Percentiles rank a stretch among this genome's conserved stretches.
These are phyloP conservation scores for Chlamydomonas schloesseri DNA, from an alignment of 139 green algal genomes.

Conservation along the genomic window DNA sequence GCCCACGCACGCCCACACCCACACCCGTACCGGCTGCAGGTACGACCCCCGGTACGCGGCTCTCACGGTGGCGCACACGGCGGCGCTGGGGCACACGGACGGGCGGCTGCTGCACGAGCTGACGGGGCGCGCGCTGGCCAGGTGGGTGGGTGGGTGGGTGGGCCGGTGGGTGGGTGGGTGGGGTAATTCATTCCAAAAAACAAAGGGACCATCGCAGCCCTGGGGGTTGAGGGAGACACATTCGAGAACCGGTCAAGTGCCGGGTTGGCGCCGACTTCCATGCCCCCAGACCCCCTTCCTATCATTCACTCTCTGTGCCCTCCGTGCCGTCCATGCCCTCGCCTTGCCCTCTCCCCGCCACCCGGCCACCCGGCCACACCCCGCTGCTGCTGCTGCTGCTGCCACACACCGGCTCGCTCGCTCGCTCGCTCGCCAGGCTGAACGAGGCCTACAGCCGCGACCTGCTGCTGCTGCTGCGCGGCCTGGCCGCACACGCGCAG, in stretches of 20 bases:
- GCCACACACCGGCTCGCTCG: not conserved
- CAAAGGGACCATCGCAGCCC: no score
- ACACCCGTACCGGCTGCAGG: not conserved
- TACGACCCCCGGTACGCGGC: conserved; percentile 36
- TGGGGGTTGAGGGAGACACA: not conserved
- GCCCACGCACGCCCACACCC: not conserved
- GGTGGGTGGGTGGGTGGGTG: not conserved
- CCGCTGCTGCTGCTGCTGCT: no score
- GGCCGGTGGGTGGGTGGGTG: not conserved
- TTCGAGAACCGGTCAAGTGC: no score
- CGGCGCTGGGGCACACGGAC: conserved; percentile 25
- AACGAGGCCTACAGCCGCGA: conserved; percentile 39
- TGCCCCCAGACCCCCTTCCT: no score
- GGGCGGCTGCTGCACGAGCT: conserved; percentile 6
- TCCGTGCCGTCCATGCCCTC: no score
- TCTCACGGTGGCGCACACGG: not conserved
- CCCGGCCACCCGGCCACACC: no score
- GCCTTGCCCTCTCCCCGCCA: no score
- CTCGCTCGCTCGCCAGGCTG: conserved; percentile 7
- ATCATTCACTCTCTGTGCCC: no score
- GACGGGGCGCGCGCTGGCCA: not conserved
- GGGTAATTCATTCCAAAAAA: no score
- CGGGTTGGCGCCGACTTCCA: no score
- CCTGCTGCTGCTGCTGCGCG: conserved; percentile 20
- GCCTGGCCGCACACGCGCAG: not conserved